These are phyloP conservation scores for Eucalyptus decipiens DNA, from an alignment of 345 rosid species.

Conservation along the genomic window DNA sequence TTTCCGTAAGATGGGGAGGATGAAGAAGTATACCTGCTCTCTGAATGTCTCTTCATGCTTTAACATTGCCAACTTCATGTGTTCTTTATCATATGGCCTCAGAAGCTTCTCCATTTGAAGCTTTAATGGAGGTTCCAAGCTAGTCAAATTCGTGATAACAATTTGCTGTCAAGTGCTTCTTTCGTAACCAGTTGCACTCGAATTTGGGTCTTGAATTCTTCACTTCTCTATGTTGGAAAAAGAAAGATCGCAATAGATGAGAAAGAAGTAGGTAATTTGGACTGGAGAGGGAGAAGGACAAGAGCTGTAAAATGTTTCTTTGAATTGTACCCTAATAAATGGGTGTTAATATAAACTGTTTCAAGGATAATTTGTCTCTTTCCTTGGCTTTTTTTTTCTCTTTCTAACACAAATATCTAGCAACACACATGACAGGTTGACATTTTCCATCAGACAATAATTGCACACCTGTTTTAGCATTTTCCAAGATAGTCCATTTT, in stretches of 20 bases:
- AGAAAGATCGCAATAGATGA: not conserved
- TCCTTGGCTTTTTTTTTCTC: slow-evolving; percentile 1
- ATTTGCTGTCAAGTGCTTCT: not conserved
- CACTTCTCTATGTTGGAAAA: not conserved
- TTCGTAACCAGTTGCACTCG: not conserved
- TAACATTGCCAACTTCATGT: slow-evolving; percentile 88
- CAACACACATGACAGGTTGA: not conserved
- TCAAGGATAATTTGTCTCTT: slow-evolving; percentile 21
- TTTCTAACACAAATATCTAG: slow-evolving; percentile 2
- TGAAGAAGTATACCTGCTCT: slow-evolving; percentile 50
- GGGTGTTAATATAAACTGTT: slow-evolving; percentile 1
- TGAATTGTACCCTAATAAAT: not conserved
- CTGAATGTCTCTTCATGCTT: slow-evolving; percentile 96
- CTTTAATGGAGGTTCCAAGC: not conserved
- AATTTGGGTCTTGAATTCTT: not conserved
- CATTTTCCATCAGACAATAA: not conserved
- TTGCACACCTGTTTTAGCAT: not conserved
- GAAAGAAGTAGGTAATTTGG: not conserved
- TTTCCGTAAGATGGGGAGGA: not conserved
- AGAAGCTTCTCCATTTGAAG: slow-evolving; percentile 68
- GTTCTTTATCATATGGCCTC: slow-evolving; percentile 62
- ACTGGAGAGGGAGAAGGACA: not conserved
- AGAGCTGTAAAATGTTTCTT: not conserved
- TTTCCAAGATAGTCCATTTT: not conserved
- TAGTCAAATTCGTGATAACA: not conserved